Base-by-base conservation (phyloP, 306 rosid species). In the Betula pendula region DNA sequence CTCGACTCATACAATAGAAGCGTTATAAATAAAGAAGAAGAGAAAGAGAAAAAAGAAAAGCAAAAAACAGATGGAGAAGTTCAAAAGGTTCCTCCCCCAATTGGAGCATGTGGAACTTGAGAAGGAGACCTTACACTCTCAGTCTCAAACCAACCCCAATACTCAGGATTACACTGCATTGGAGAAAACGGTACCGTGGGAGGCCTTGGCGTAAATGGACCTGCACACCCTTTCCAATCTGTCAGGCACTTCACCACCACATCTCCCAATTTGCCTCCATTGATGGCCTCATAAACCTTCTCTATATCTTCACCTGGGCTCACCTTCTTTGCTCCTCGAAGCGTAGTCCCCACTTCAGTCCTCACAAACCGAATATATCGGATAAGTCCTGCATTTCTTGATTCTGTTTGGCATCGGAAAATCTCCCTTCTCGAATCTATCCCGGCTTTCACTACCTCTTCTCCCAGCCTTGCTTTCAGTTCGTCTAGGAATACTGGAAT, bases 231-330 rank as follows among this genome's bases (percentile, higher is more conserved):
- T 27, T 79, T 67, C 83, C 77, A 73, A 25, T 73, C 33, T 40
- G 11, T 16, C 53, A 82, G 48, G 62, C 86, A 82, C 27, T 74
- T 35, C 0, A 68, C 16, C 52, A 82, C 8, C 50, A 78, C 74
- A 10, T 31, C 68, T 49, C 82, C 86, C 19, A 82, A 73, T 55
- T 74, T 82, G 0, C 81, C 83, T 74, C 52, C 85, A 58, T 82
- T 73, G 67, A 77, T 77, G 33, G 85, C 85, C 25, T 82, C 85
- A 43, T 72, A 63, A 19, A 82, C 86, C 33, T 78, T 62, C 82
- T 82, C 85, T 27, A 82, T 82, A n/a, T 78, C 73, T 56, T 82
- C 86, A 13, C 82, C 86, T 14, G 82, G 86, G 48, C 86, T 82
- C 53, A 74, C 77, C 35, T 51, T 74, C 68, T 82, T 82, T 17